Evolutionary conservation across 805 yeast species (phyloP).

Genomic region (Candida xiaguanensis): DNA sequence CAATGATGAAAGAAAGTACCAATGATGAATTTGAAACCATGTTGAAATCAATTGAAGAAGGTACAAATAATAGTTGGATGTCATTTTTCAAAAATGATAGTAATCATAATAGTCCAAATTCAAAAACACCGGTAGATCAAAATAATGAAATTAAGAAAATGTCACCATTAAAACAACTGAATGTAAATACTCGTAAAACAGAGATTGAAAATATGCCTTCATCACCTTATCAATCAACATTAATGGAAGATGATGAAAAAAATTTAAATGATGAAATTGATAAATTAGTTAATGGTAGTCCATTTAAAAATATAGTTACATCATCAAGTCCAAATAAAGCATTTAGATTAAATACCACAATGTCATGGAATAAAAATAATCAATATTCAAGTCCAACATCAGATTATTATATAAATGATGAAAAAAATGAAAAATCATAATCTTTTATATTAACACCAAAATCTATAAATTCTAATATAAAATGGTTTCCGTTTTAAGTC

Average conservation of each 20-base stretch:
- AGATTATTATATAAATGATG: slow-evolving; percentile 21
- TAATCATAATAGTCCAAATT: slow-evolving; percentile 12
- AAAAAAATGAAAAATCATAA: not conserved
- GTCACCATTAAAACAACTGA: slow-evolving; percentile 3
- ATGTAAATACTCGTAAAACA: slow-evolving; percentile 18
- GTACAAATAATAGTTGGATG: slow-evolving; percentile 36
- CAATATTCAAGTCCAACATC: slow-evolving; percentile 23
- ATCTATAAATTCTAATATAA: slow-evolving; percentile 22
- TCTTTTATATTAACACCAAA: slow-evolving; percentile 21
- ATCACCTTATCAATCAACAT: slow-evolving; percentile 28
- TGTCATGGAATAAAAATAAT: slow-evolving; percentile 19
- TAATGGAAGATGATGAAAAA: slow-evolving; percentile 11
- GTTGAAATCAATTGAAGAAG: slow-evolving; percentile 14
- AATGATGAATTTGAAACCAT: slow-evolving; percentile 12
- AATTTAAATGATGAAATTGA: slow-evolving; percentile 17
- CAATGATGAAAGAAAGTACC: slow-evolving; percentile 9
- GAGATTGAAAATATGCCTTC: slow-evolving; percentile 36
- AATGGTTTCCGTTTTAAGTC: slow-evolving; percentile 21
- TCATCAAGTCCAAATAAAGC: slow-evolving; percentile 35
- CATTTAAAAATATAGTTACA: slow-evolving; percentile 7
- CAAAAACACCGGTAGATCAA: slow-evolving; percentile 17
- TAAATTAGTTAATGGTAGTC: slow-evolving; percentile 11
- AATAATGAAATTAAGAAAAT: slow-evolving; percentile 2
- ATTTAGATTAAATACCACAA: slow-evolving; percentile 31
- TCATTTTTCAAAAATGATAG: slow-evolving; percentile 11